Evolutionary conservation across 2,329 filamentous ascomycete genomes (phyloP), one percentile per base, ranked within the genome.

Genomic region (Epichloe typhina): DNA sequence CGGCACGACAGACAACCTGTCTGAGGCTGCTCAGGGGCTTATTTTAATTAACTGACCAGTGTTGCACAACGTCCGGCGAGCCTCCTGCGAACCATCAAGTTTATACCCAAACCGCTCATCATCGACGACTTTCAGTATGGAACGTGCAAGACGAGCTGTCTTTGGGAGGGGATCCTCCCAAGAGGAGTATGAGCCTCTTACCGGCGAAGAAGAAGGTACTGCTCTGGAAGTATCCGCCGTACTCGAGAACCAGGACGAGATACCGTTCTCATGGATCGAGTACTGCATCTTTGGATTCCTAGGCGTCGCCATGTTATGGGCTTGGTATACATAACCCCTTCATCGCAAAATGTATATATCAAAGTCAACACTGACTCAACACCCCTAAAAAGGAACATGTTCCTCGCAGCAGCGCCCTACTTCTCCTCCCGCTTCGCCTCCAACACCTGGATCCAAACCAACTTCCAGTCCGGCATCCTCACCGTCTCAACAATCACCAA

Each of bases 221-320:
- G 54, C 56, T 9, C 55, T 60, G 31, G 57, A 64, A 13, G 59
- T 53, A 37, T 62, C 63, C 6, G 51, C 58, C 31, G 42, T 59
- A 6, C 54, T 58, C 17, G 65, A 67, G 17, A 62, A 58, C 19
- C 61, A 69, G 39, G 61, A 70, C 15, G 69, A 71, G 37, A 61
- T 69, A 36, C 73, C 74, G 17, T 95, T 95, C 70, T 95, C 88
- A 55, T 89, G 86, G 82, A 62, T 87, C 37, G 87, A 94, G 65
- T 98, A 97, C 68, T 72, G 69, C 59, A 83, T 95, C 62, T 97
- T 97, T 67, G 73, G 85, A 51, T 71, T 95, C 47, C 73, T 97
- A 26, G 93, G 93, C 47, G 76, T 95, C 51, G 87, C 90, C 49
- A 97, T 97, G 93, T 76, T 97, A 43, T 97, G 91, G 91, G 89